phyloP scores from a whole-genome alignment of 257 asterid species.

The Eucommia ulmoides region DNA sequence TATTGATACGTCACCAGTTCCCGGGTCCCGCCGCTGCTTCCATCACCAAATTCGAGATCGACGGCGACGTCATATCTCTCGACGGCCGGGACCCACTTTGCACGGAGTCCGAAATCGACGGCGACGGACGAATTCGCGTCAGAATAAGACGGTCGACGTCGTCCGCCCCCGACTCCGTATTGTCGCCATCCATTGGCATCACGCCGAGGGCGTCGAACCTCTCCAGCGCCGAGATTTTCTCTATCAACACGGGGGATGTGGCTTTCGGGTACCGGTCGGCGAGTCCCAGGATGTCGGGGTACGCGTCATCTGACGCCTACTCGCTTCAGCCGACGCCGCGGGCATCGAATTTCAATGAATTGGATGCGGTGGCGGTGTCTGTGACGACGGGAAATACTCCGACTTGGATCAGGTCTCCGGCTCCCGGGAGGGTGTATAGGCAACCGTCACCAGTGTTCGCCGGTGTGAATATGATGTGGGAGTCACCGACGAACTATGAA shows the following conservation, averaged over 20 bases:
- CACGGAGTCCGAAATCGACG: constrained; percentile 54
- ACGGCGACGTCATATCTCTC: constrained; percentile 54
- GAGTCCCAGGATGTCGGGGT: constrained; percentile 51
- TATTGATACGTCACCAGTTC: constrained; percentile 40
- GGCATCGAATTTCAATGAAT: constrained; percentile 46
- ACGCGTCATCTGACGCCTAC: constrained; percentile 56
- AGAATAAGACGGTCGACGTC: constrained; percentile 64
- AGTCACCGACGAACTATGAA: constrained; percentile 29
- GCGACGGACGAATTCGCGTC: constrained; percentile 40
- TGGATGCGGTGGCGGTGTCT: constrained; percentile 20
- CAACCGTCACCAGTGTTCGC: constrained; percentile 31
- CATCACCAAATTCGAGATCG: constrained; percentile 42
- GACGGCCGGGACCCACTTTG: constrained; percentile 65
- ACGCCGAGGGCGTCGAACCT: constrained; percentile 61
- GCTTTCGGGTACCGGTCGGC: constrained; percentile 39
- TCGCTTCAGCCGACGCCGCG: constrained; percentile 70
- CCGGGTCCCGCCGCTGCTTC: constrained; percentile 58
- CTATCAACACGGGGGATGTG: constrained; percentile 29
- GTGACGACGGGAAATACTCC: constrained; percentile 23
- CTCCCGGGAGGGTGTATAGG: constrained; percentile 21
- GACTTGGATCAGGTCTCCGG: constrained; percentile 18
- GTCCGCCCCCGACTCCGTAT: constrained; percentile 22
- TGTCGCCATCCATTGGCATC: constrained; percentile 41
- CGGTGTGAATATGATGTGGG: constrained; percentile 26
- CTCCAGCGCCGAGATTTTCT: constrained; percentile 52